These are phyloP conservation scores for Xylaria sp. DNA, from an alignment of 2,329 filamentous ascomycete species.

Conservation along the genomic window DNA sequence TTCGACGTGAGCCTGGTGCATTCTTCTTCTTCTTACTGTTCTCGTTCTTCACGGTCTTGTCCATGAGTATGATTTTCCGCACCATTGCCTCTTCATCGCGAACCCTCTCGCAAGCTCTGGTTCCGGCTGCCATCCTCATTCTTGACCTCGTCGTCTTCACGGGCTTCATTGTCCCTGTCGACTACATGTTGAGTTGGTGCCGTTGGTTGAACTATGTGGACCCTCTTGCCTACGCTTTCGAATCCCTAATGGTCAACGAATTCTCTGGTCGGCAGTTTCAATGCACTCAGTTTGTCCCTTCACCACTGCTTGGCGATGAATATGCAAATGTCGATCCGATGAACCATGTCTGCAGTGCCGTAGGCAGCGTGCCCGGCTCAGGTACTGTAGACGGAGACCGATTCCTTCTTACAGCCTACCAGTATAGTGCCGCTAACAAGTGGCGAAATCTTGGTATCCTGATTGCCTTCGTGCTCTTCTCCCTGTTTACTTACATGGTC, in stretches of 20 bases:
- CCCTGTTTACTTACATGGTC: constrained; percentile 66
- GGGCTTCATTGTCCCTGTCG: constrained; percentile 68
- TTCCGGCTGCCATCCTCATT: constrained; percentile 65
- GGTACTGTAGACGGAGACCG: constrained; percentile 60
- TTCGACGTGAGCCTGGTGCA: constrained; percentile 72
- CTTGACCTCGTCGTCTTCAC: constrained; percentile 72
- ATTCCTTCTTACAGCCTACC: constrained; percentile 61
- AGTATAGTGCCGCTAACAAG: constrained; percentile 62
- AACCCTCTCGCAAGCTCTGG: constrained; percentile 69
- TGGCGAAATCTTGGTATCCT: constrained; percentile 78
- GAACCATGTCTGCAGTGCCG: constrained; percentile 62
- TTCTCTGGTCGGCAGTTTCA: constrained; percentile 69
- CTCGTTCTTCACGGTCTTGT: constrained; percentile 72
- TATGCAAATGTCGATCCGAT: constrained; percentile 45
- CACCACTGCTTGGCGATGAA: constrained; percentile 32
- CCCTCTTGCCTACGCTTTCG: constrained; percentile 80
- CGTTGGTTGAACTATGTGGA: constrained; percentile 84
- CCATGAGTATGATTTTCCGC: constrained; percentile 88
- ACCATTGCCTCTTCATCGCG: constrained; percentile 78
- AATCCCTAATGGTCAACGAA: constrained; percentile 82
- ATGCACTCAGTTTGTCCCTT: constrained; percentile 54
- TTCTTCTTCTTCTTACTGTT: constrained; percentile 89
- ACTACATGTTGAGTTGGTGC: constrained; percentile 80
- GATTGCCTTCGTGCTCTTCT: constrained; percentile 67
- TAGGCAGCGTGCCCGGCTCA: constrained; percentile 62